These are phyloP conservation scores for Saccharomycopsis javanensis DNA, from an alignment of 805 yeast genomes.

Conservation along the genomic window DNA sequence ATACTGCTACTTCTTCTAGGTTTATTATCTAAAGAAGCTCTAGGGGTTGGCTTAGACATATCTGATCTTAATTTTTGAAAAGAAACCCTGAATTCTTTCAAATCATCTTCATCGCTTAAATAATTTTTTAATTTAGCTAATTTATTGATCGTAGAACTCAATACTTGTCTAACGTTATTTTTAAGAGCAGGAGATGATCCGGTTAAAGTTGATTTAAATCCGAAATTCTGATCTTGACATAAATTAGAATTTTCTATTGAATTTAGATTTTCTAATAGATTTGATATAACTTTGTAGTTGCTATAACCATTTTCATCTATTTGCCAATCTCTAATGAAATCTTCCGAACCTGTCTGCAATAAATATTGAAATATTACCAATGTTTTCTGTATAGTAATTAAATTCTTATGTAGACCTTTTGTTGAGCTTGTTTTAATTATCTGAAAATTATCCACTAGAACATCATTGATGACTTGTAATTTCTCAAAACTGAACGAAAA, in stretches of 20 bases:
- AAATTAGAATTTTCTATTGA: slow-evolving; percentile 16
- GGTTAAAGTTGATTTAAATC: background rate
- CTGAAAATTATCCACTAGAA: slow-evolving; percentile 11
- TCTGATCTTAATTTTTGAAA: slow-evolving; percentile 19
- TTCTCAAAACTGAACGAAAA: slow-evolving; percentile 10
- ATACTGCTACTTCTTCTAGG: background rate
- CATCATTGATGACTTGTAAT: slow-evolving; percentile 8
- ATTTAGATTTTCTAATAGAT: slow-evolving; percentile 10
- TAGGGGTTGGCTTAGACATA: slow-evolving; percentile 18
- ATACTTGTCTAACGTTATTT: slow-evolving; percentile 1
- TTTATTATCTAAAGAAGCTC: slow-evolving; percentile 16
- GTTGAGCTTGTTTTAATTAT: slow-evolving; percentile 13
- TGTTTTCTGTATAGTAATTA: slow-evolving; percentile 14
- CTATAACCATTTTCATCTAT: background rate
- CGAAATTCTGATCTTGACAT: slow-evolving; percentile 12
- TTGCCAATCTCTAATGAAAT: slow-evolving; percentile 15
- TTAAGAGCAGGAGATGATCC: background rate
- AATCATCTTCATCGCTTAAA: slow-evolving; percentile 14
- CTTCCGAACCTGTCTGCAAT: slow-evolving; percentile 19
- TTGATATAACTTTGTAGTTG: slow-evolving; percentile 3
- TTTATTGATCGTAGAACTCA: slow-evolving; percentile 17
- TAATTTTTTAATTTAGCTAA: slow-evolving; percentile 14
- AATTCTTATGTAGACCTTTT: slow-evolving; percentile 7
- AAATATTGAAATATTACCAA: slow-evolving; percentile 17
- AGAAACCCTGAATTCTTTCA: slow-evolving; percentile 13